Base-by-base conservation (phyloP, 1,139 yeast species). In the Sugiyamaella pinicola region DNA sequence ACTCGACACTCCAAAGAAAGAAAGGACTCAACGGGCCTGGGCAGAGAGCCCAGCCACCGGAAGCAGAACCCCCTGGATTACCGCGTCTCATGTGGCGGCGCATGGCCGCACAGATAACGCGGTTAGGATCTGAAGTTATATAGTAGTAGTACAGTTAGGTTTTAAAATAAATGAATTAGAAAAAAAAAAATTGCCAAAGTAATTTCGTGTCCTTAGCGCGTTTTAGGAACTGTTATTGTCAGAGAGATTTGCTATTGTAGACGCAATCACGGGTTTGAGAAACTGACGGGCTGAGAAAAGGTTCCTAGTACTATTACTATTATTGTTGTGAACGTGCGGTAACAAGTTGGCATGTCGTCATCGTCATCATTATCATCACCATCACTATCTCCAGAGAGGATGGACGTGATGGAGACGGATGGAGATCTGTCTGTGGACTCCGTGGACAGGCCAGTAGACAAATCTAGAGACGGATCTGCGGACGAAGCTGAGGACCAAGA, bases 121-220 rank as follows among this genome's bases (percentile, higher is more conserved):
- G 13, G 35, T 31, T 26, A 26, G 31, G 31, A 26, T 10, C 31
- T n/a, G n/a, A n/a, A n/a, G 8, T n/a, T 26, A 26, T 26, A 26
- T 31, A 31, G 13, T 31, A 31, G 7, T 3, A n/a, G 13, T 31
- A 31, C 4, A 10, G 4, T 5, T 31, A 31, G 13, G 15, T 8
- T 31, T n/a, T 7, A 38, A 8, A 38, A 38, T 38, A 38, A 38
- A 21, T n/a, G n/a, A n/a, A n/a, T n/a, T n/a, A n/a, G n/a, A 10
- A 4, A 38, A 38, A 15, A 38, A 18, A 38, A 38, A 38, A 38
- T 9, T 38, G 8, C 4, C 8, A 21, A 9, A 19, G 15, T 21
- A 21, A 38, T 19, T 18, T 10, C 42, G 42, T 38, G 42, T 38
- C 18, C 3, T 38, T 21, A 21, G 15, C 42, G 42, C 29, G 42